These are phyloP conservation scores for Oxytropis ochrocephala DNA, from an alignment of 306 rosid genomes.

Conservation along the genomic window DNA sequence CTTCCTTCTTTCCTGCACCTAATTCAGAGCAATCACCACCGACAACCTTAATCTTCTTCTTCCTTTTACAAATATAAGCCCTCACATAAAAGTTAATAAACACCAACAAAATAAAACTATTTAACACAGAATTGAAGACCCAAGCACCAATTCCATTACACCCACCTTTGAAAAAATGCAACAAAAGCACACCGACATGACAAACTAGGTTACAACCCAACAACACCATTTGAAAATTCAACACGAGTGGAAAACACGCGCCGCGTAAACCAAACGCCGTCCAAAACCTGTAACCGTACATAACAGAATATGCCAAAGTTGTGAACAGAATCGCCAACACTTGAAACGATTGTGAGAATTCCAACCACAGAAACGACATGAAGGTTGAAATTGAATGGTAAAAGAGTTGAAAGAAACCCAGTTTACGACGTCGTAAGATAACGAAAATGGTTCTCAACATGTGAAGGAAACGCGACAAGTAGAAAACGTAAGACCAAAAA, in stretches of 20 bases:
- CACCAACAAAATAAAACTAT: conserved; percentile 44
- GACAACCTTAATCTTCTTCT: neutral
- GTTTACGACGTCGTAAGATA: conserved; percentile 44
- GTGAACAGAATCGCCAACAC: conserved; percentile 71
- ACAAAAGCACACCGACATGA: conserved; percentile 63
- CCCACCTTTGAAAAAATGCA: conserved; percentile 64
- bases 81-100: conserved; percentile 59
- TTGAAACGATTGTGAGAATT: conserved; percentile 81
- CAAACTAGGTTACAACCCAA: conserved; percentile 60
- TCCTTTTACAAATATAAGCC: conserved; percentile 27
- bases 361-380: conserved; percentile 71
- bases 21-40: neutral
- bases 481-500: conserved; percentile 84
- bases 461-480: conserved; percentile 69
- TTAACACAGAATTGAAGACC: conserved; percentile 61
- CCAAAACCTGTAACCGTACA: conserved; percentile 74
- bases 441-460: conserved; percentile 59
- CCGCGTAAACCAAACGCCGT: conserved; percentile 49
- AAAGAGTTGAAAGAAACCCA: conserved; percentile 53
- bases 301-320: conserved; percentile 47
- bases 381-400: conserved; percentile 62
- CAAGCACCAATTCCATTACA: conserved; percentile 91
- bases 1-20: neutral
- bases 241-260: conserved; percentile 53
- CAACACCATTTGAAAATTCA: conserved; percentile 53